phyloP scores from a whole-genome alignment of 495 filamentous ascomycete genomes.

The Penicillium subrubescens region DNA sequence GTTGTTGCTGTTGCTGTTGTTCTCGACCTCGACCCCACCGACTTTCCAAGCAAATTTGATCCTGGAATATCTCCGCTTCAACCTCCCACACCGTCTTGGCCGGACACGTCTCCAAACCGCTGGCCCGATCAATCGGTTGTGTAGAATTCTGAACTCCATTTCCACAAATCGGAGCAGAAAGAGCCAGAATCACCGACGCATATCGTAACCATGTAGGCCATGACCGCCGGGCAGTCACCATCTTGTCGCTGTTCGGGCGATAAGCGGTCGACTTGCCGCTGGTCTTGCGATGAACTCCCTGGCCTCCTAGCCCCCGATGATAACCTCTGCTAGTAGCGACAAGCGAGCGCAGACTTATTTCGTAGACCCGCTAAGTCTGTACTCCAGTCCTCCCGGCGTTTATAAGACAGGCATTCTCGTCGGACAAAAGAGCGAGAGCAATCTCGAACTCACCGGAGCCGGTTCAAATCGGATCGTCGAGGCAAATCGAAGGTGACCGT shows the following conservation, averaged over 20 bases:
- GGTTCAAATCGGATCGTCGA: background rate
- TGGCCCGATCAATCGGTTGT: background rate
- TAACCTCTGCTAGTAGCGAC: background rate
- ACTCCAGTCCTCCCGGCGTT: background rate
- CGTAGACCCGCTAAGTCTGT: background rate
- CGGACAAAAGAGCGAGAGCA: background rate
- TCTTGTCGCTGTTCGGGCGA: constrained; percentile 11
- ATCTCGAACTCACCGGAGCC: background rate
- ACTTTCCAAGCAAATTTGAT: constrained; percentile 22
- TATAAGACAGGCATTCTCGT: background rate
- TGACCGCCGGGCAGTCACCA: constrained; percentile 23
- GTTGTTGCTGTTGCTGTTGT: background rate
- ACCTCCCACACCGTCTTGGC: constrained; percentile 18
- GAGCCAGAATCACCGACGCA: constrained; percentile 11
- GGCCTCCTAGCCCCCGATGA: constrained; percentile 5
- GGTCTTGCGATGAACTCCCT: constrained; percentile 9
- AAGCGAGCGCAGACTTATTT: background rate
- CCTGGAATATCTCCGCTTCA: constrained; percentile 22
- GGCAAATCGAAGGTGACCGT: background rate
- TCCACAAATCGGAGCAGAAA: constrained; percentile 8
- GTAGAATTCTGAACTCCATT: constrained; percentile 12
- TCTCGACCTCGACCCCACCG: constrained; percentile 14
- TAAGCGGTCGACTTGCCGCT: background rate
- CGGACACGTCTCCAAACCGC: constrained; percentile 13
- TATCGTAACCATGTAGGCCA: constrained; percentile 10